phyloP scores from a whole-genome alignment of 2,329 filamentous ascomycete species.

The Aspergillus sp. region DNA sequence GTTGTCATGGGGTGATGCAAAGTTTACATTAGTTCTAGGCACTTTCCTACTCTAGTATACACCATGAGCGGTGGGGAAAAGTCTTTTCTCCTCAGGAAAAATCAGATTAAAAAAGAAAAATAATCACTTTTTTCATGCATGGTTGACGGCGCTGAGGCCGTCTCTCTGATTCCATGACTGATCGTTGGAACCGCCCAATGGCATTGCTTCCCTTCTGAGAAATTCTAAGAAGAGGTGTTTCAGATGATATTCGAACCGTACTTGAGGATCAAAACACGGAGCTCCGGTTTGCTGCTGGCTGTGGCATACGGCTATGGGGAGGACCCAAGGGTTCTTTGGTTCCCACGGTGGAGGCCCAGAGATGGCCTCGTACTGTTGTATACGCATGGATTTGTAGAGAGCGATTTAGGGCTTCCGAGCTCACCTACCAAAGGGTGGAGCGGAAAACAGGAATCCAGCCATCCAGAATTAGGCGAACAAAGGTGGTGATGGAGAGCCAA shows the following conservation, averaged over 20 bases:
- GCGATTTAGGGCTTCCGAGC: neutral
- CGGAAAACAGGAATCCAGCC: neutral
- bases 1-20: neutral
- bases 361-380: too few relatives aligned
- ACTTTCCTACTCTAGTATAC: neutral
- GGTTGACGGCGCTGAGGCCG: neutral
- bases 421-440: neutral
- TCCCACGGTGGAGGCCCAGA: neutral
- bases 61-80: neutral
- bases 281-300: neutral
- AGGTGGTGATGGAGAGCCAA: too few relatives aligned
- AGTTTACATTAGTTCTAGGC: neutral
- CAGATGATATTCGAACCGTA: neutral
- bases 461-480: neutral
- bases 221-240: neutral
- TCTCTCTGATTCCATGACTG: neutral
- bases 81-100: neutral
- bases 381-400: neutral
- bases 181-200: neutral
- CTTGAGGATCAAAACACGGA: neutral
- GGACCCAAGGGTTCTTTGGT: neutral
- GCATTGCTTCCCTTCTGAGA: neutral
- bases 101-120: neutral
- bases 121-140: neutral
- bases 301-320: neutral